Conservation (phyloP, 352 stramenopile genomes). For the Phytopythium ostracodes region DNA sequence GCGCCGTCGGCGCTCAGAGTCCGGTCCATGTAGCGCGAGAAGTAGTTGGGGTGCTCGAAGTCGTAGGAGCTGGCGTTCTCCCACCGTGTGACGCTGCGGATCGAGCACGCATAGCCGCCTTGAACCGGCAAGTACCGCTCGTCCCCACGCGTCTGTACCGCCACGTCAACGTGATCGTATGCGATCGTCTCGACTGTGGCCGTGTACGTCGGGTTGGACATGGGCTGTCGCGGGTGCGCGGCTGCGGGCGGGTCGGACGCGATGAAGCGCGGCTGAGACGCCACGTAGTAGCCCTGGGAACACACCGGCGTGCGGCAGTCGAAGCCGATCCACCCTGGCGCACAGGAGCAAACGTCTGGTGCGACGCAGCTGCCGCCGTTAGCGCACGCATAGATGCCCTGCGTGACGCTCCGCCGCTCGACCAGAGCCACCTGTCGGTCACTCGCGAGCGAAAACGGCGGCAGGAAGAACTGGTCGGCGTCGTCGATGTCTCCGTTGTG, state of each 20-base stretch:
- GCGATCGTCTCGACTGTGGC: constrained; percentile 47
- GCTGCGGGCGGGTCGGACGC: constrained; percentile 51
- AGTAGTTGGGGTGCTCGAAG: constrained; percentile 95
- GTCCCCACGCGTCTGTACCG: constrained; percentile 29
- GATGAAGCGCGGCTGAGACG: constrained; percentile 74
- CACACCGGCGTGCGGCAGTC: constrained; percentile 95
- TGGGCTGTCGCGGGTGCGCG: constrained; percentile 39
- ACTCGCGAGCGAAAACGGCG: constrained; percentile 50
- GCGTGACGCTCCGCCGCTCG: constrained; percentile 73
- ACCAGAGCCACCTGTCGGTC: constrained; percentile 92
- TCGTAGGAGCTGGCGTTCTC: constrained; percentile 80
- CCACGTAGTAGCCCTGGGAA: constrained; percentile 91
- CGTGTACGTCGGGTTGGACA: constrained; percentile 62
- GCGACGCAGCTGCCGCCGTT: constrained; percentile 91
- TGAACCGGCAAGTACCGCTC: constrained; percentile 70
- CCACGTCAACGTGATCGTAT: constrained; percentile 42
- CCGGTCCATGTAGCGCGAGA: constrained; percentile 94
- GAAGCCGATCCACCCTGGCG: constrained; percentile 92
- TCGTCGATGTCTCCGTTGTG: neutral
- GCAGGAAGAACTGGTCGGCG: constrained; percentile 39
- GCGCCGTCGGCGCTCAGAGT: constrained; percentile 69
- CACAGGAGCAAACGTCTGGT: constrained; percentile 91
- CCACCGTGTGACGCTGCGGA: constrained; percentile 92
- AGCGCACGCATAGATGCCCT: constrained; percentile 94
- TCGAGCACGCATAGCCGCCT: constrained; percentile 94